These are phyloP conservation scores for Pichiaceae sp. DNA, from an alignment of 1,139 yeast species.

Conservation along the genomic window DNA sequence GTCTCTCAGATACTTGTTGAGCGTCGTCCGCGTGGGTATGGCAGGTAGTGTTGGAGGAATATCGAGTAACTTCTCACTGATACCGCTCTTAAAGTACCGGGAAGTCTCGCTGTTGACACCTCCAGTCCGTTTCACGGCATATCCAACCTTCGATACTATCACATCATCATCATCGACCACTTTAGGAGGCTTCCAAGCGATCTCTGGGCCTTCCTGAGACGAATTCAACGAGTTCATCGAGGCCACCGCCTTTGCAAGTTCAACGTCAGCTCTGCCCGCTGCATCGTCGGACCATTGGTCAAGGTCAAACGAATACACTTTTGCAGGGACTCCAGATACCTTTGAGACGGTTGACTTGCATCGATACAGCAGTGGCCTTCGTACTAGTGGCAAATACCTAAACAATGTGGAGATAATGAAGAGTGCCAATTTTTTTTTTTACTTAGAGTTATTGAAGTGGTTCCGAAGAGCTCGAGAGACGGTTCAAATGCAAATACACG, in stretches of 20 bases:
- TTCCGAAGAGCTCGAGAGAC: conserved; percentile 39
- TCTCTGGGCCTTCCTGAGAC: no score
- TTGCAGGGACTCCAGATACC: neutral
- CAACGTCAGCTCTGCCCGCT: neutral
- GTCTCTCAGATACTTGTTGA: no score
- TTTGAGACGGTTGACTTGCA: neutral
- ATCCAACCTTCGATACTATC: no score
- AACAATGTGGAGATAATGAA: neutral
- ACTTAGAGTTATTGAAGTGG: conserved; percentile 28
- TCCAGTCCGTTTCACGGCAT: no score
- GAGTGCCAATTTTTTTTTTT: neutral
- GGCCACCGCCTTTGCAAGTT: neutral
- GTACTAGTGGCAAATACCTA: neutral
- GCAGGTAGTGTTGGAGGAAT: no score
- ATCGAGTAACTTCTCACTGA: no score
- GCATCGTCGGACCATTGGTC: neutral
- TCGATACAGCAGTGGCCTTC: neutral
- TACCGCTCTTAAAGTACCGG: no score
- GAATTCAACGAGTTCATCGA: no score
- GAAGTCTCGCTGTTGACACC: no score
- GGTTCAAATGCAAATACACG: conserved; percentile 76
- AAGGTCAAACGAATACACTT: neutral
- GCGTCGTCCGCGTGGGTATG: no score
- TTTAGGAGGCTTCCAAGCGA: no score
- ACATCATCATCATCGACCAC: no score